These are phyloP conservation scores for Rauvolfia tetraphylla DNA, from an alignment of 257 asterid genomes.

Conservation along the genomic window DNA sequence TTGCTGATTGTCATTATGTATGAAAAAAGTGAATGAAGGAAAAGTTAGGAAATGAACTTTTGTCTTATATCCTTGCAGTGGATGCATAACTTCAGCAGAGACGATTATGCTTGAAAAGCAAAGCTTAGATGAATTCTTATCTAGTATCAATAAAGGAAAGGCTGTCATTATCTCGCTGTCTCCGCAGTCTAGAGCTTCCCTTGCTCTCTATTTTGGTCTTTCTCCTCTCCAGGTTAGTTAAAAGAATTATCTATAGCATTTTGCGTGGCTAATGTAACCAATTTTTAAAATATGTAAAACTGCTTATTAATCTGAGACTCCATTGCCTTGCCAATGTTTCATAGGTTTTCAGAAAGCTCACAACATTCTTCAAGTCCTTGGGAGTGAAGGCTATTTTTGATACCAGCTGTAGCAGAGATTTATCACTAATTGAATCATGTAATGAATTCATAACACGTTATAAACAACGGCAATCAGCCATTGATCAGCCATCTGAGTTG, in stretches of 20 bases:
- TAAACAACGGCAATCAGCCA: conserved; percentile 38
- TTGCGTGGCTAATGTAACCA: not conserved
- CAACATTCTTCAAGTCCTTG: conserved; percentile 76
- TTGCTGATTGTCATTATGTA: not conserved
- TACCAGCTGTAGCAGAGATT: conserved; percentile 90
- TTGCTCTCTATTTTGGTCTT: conserved; percentile 81
- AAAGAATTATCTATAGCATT: not conserved
- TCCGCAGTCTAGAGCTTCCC: conserved; percentile 97
- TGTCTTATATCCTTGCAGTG: conserved; percentile 55
- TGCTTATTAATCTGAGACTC: not conserved
- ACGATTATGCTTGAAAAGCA: conserved; percentile 98
- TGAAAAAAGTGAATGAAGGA: not conserved
- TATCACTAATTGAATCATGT: conserved; percentile 86
- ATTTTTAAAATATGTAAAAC: not conserved
- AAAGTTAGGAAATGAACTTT: not conserved
- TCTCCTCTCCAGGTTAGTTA: conserved; percentile 63
- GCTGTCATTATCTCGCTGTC: conserved; percentile 76
- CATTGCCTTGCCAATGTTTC: not conserved
- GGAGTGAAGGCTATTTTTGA: conserved; percentile 91
- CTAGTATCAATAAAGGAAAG: conserved; percentile 59
- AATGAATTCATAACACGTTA: conserved; percentile 75
- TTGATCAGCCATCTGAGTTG: conserved; percentile 37
- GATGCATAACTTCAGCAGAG: conserved; percentile 97
- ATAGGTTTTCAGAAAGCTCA: conserved; percentile 73
- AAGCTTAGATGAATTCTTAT: conserved; percentile 87